Percentiles rank a stretch among this genome's conserved stretches.
phyloP scores from a whole-genome alignment of 2,329 filamentous ascomycete species.

The Hymenoscyphus fructigenus region DNA sequence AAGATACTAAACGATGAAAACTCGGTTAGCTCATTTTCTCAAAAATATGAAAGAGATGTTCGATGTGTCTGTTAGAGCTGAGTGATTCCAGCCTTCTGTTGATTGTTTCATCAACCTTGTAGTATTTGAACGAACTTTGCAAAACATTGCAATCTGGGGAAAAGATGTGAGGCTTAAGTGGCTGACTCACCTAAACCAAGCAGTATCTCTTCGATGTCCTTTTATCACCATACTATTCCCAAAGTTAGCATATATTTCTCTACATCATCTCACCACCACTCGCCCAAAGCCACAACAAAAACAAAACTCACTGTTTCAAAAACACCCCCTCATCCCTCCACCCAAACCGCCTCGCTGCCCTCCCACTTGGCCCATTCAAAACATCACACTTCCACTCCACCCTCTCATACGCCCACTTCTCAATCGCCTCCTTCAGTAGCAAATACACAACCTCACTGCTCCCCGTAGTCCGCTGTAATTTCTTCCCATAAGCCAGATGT shows the following conservation, averaged over 20 bases:
- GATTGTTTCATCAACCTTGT: too few species aligned
- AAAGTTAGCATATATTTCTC: background rate
- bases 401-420: slow-evolving; percentile 52
- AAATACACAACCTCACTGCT: slow-evolving; percentile 60
- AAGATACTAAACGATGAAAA: slow-evolving; percentile 44
- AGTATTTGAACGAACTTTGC: too few species aligned
- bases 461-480: slow-evolving; percentile 51
- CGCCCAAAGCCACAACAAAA: background rate
- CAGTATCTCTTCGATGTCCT: slow-evolving; percentile 56
- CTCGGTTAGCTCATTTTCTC: background rate
- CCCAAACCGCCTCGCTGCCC: slow-evolving; percentile 56
- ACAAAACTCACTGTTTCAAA: slow-evolving; percentile 47
- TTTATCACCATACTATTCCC: slow-evolving; percentile 50
- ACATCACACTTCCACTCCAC: slow-evolving; percentile 66
- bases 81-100: too few species aligned
- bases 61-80: too few species aligned
- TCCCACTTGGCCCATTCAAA: slow-evolving; percentile 52
- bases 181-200: slow-evolving; percentile 46
- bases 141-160: background rate
- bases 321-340: slow-evolving; percentile 61
- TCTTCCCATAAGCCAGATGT: slow-evolving; percentile 49
- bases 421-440: slow-evolving; percentile 53
- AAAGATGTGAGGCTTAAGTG: background rate
- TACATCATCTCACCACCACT: background rate
- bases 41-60: background rate